Conservation (phyloP, 768 basidiomycete genomes). For the Psilocybe cyanescens region DNA sequence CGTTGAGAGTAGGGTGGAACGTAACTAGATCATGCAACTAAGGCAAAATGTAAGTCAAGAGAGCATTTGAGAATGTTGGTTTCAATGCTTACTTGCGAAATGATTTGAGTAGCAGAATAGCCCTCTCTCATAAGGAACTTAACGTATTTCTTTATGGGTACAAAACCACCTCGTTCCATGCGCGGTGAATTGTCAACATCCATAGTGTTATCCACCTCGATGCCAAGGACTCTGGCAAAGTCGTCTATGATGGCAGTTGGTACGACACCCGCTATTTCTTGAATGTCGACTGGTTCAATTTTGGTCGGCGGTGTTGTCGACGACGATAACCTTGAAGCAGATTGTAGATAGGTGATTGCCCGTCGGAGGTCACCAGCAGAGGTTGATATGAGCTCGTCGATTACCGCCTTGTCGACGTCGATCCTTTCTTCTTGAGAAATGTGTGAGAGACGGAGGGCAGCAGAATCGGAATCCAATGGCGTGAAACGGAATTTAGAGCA, state of each 20-base stretch:
- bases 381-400: conserved; percentile 73
- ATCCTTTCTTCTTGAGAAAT: conserved; percentile 83
- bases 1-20: conserved; percentile 78
- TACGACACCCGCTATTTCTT: conserved; percentile 97
- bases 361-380: conserved; percentile 95
- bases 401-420: conserved; percentile 55
- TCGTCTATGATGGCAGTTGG: conserved; percentile 72
- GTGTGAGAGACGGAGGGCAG: conserved; percentile 72
- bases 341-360: conserved; percentile 97
- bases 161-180: conserved; percentile 47
- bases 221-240: conserved; percentile 73
- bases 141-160: conserved; percentile 70
- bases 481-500: conserved; percentile 99
- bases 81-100: conserved; percentile 71
- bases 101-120: conserved; percentile 88
- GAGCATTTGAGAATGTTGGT: not conserved
- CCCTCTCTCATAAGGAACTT: conserved; percentile 83
- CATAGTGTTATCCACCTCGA: conserved; percentile 61
- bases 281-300: conserved; percentile 80
- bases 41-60: not conserved
- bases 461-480: conserved; percentile 81
- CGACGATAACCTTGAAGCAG: conserved; percentile 85
- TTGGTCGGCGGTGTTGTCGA: conserved; percentile 73
- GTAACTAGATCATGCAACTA: conserved; percentile 92
- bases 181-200: conserved; percentile 51